phyloP scores from a whole-genome alignment of 2,329 filamentous ascomycete genomes.

The Laburnicola sp. region DNA sequence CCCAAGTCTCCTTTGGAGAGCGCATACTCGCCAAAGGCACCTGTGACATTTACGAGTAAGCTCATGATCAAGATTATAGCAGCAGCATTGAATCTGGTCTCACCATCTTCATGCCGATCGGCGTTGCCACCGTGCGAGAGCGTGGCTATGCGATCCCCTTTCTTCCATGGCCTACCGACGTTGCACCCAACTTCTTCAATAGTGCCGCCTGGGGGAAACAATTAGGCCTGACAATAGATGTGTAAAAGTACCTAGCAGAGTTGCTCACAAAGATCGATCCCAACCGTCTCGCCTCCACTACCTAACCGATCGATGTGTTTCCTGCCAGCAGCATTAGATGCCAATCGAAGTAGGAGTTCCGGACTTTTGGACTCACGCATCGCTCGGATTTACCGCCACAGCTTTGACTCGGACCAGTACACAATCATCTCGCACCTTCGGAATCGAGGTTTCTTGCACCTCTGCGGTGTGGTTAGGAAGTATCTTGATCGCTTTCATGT shows the following conservation, averaged over 20 bases:
- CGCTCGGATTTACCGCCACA: slow-evolving; percentile 7
- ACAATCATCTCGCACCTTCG: slow-evolving; percentile 9
- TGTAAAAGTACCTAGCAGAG: not conserved
- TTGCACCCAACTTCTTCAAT: slow-evolving; percentile 5
- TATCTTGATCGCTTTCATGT: slow-evolving; percentile 10
- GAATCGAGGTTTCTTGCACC: slow-evolving; percentile 9
- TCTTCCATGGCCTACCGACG: slow-evolving; percentile 7
- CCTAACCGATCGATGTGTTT: slow-evolving; percentile 7
- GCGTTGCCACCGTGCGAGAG: slow-evolving; percentile 5
- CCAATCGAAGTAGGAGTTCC: slow-evolving; percentile 4
- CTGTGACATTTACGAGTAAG: not conserved
- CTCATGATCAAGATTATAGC: no score
- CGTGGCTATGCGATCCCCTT: slow-evolving; percentile 6
- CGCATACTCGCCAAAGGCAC: slow-evolving; percentile 5
- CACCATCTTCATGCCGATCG: slow-evolving; percentile 3
- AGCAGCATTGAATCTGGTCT: not conserved
- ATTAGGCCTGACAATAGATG: not conserved
- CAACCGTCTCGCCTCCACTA: slow-evolving; percentile 8
- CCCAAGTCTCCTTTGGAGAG: slow-evolving; percentile 6
- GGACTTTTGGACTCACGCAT: slow-evolving; percentile 10
- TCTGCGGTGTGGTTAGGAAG: slow-evolving; percentile 9
- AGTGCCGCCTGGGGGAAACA: slow-evolving; percentile 4
- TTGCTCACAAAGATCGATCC: slow-evolving; percentile 10
- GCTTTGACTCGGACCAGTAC: slow-evolving; percentile 9
- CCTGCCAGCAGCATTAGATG: slow-evolving; percentile 5